Evolutionary conservation across 768 basidiomycete genomes (phyloP), one percentile per base, ranked within the genome.

Genomic region (Phlebiopsis gigantea): DNA sequence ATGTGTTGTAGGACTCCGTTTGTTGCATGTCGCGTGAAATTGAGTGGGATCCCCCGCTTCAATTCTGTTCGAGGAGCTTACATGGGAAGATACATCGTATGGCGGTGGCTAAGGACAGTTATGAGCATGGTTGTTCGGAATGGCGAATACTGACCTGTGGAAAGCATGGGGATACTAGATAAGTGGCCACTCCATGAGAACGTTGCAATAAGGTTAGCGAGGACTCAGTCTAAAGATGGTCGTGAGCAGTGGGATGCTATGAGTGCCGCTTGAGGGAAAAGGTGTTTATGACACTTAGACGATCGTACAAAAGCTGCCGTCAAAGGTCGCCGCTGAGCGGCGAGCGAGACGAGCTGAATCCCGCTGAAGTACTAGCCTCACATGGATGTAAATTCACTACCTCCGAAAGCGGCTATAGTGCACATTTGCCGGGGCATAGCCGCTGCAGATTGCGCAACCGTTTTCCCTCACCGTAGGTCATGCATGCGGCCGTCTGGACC

Each of bases 341-440:
- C 30, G 21, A 19, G 17, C 21, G 17, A 34, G 48, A 21, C 30
- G 50, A 41, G 50, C 14, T 29, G 10, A 51, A 12, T 12, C 21
- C 15, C 30, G n/a, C 50, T 39, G 6, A 21, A 41, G 34, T 21
- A 51, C 50, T 39, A 51, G 25, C 31, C 50, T 39, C 50, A 22
- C 50, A 51, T 51, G 50, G 50, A 31, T 21, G 39, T 21, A 51
- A 51, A 24, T 34, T 51, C 50, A 24, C 50, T 51, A 17, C 50
- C n/a, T 31, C 48, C 31, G 29, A 31, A 41, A 22, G 29, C 30
- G 50, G 30, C 24, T 21, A 24, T n/a, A 39, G 12, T 21, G 34
- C 31, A 17, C n/a, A 21, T 30, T 31, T 51, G 31, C 50, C 31
- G 50, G 30, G 10, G 39, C 8, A 21, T 41, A 14, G 50, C 50